Percentiles rank a stretch among this genome's conserved stretches.
Evolutionary conservation across 2,329 filamentous ascomycete genomes (phyloP).

Genomic region (Bipolaris gigantea): DNA sequence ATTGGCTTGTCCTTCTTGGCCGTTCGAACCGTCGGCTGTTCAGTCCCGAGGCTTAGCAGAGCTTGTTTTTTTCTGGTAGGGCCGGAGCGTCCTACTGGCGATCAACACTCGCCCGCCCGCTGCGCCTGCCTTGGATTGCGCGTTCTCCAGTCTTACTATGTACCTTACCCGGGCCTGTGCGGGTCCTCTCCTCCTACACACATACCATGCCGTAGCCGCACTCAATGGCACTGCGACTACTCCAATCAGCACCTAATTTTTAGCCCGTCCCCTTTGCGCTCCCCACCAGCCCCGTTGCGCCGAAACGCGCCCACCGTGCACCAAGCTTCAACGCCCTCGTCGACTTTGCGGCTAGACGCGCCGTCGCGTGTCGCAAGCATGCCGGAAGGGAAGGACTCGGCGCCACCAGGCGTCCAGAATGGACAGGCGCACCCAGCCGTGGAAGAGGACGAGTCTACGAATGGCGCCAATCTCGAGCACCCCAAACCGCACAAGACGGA

Average conservation of each 20-base stretch:
- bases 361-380: slow-evolving; percentile 14
- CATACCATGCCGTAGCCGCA: slow-evolving; percentile 1
- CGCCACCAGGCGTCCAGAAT: slow-evolving; percentile 11
- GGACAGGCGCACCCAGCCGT: slow-evolving; percentile 15
- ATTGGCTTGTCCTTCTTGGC: slow-evolving; percentile 1
- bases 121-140: slow-evolving; percentile 17
- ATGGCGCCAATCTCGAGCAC: slow-evolving; percentile 15
- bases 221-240: background rate
- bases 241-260: background rate
- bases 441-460: slow-evolving; percentile 16
- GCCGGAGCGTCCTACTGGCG: slow-evolving; percentile 3
- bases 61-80: slow-evolving; percentile 22
- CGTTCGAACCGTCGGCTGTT: background rate
- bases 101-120: slow-evolving; percentile 11
- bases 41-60: slow-evolving; percentile 20
- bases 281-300: slow-evolving; percentile 4
- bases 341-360: background rate
- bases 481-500: slow-evolving; percentile 30
- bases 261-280: slow-evolving; percentile 1
- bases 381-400: slow-evolving; percentile 15
- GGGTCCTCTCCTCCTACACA: background rate
- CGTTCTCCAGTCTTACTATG: slow-evolving; percentile 1
- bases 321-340: background rate
- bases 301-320: slow-evolving; percentile 2
- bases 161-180: slow-evolving; percentile 1